Conservation (phyloP, 441 rosid genomes). For the Adansonia rubrostipa region DNA sequence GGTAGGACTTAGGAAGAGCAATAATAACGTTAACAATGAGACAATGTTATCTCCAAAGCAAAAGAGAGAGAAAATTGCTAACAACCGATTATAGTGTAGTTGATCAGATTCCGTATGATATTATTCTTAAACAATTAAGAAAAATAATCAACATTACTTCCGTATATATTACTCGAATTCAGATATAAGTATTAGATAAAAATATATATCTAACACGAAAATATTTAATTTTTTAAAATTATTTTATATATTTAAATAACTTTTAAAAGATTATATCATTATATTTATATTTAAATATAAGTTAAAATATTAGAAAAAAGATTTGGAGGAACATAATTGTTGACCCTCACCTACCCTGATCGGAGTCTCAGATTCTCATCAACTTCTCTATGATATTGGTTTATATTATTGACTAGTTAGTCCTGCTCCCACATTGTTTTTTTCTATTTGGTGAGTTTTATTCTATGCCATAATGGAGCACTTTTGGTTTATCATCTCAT, state of each 20-base stretch:
- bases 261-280: no score
- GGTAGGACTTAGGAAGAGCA: conserved; percentile 19
- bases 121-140: conserved; percentile 15
- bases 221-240: no score
- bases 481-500: conserved; percentile 17
- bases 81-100: conserved; percentile 7
- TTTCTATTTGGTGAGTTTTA: neutral
- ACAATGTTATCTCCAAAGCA: conserved; percentile 38
- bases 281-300: no score
- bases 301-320: neutral
- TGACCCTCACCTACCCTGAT: conserved; percentile 43
- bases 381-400: conserved; percentile 33
- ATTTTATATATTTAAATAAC: no score
- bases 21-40: conserved; percentile 37
- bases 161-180: no score
- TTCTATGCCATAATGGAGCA: conserved; percentile 20
- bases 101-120: conserved; percentile 34
- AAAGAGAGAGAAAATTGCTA: neutral
- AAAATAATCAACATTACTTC: conserved; percentile 8
- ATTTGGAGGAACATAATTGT: neutral
- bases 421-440: neutral
- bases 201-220: no score
- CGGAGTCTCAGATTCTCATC: conserved; percentile 45
- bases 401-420: conserved; percentile 20
- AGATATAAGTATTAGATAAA: no score